Conservation (phyloP, 805 yeast genomes). For the Yarrowia divulgata region DNA sequence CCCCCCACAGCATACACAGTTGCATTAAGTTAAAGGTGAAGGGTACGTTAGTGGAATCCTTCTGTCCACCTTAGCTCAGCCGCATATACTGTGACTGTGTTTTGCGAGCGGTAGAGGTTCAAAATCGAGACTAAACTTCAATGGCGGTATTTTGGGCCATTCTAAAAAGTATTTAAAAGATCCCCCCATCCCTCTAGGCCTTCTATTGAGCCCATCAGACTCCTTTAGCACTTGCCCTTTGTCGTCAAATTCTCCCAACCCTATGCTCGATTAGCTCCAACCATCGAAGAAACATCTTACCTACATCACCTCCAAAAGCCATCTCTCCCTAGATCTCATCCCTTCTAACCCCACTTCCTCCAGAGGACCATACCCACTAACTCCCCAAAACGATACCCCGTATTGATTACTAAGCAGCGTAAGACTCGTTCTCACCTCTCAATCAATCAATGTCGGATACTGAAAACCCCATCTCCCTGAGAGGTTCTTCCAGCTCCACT, state of each 20-base stretch:
- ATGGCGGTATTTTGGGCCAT: no score
- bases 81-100: neutral
- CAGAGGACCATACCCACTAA: neutral
- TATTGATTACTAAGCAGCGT: neutral
- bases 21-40: conserved; percentile 19
- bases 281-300: conserved; percentile 4
- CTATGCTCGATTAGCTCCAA: neutral
- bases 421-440: neutral
- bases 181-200: no score
- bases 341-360: neutral
- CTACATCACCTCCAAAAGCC: neutral
- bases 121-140: no score
- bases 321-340: neutral
- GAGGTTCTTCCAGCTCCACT: conserved; percentile 8
- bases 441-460: conserved; percentile 6
- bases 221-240: neutral
- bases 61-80: neutral
- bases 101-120: neutral
- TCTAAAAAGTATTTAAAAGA: no score
- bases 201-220: neutral
- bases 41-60: conserved; percentile 6
- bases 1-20: neutral
- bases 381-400: neutral
- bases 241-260: neutral
- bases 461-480: conserved; percentile 4